Evolutionary conservation across 1,139 yeast species (phyloP).

Genomic region (Geotrichum siamense): DNA sequence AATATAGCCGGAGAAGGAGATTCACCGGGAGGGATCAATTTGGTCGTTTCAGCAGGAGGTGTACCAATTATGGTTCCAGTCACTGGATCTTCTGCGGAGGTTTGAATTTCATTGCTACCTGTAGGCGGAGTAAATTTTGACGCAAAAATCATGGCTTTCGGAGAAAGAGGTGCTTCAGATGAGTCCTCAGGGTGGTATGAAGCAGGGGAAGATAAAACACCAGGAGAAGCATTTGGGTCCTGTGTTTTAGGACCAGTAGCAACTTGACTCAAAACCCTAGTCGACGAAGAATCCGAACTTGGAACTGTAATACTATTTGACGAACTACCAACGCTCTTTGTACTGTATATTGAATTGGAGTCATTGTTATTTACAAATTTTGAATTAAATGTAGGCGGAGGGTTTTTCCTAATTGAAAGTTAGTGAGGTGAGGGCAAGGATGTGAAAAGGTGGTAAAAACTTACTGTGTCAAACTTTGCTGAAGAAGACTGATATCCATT

Average conservation of each 20-base stretch:
- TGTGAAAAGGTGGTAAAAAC: background rate
- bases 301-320: no score
- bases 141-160: conserved; percentile 9
- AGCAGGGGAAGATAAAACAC: no score
- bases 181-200: background rate
- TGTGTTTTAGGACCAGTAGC: no score
- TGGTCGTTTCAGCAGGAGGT: background rate
- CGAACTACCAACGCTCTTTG: conserved; percentile 4
- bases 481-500: background rate
- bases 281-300: no score
- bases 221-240: no score
- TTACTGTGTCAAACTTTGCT: conserved; percentile 3
- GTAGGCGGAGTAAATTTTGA: background rate
- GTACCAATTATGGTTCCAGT: no score
- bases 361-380: conserved; percentile 4
- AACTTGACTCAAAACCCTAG: no score
- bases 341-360: conserved; percentile 6
- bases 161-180: background rate
- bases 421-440: no score
- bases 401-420: background rate
- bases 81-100: no score
- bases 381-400: conserved; percentile 6
- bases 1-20: background rate
- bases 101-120: background rate
- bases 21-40: background rate